Evolutionary conservation across 2,329 filamentous ascomycete genomes (phyloP).

Genomic region (Penicillium sp.): DNA sequence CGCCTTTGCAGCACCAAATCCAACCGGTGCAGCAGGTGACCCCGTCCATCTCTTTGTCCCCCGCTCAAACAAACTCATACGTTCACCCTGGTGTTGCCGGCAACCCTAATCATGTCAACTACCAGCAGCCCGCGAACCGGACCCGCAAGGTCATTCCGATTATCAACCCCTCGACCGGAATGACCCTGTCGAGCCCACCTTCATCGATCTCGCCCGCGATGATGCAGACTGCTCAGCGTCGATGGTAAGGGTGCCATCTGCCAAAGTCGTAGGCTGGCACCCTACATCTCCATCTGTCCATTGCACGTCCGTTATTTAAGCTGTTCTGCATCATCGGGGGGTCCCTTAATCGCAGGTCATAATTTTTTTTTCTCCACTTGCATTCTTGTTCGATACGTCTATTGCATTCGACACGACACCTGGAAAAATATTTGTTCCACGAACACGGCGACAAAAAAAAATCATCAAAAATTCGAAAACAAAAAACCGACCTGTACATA

Average conservation of each 20-base stretch:
- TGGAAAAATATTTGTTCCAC: constrained; percentile 28
- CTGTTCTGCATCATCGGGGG: constrained; percentile 39
- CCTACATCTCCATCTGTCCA: constrained; percentile 28
- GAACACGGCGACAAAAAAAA: constrained; percentile 28
- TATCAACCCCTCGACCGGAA: constrained; percentile 89
- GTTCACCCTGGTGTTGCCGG: constrained; percentile 68
- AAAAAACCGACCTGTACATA: constrained; percentile 37
- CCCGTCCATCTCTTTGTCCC: constrained; percentile 70
- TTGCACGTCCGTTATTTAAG: constrained; percentile 30
- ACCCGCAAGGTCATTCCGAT: constrained; percentile 95
- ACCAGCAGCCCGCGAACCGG: constrained; percentile 87
- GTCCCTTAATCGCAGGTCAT: constrained; percentile 35
- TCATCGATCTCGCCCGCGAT: constrained; percentile 65
- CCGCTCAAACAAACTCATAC: constrained; percentile 52
- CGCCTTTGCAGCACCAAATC: constrained; percentile 80
- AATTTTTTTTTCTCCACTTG: constrained; percentile 27
- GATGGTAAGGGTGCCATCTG: constrained; percentile 36
- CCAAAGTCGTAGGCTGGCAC: constrained; percentile 23
- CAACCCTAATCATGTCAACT: constrained; percentile 67
- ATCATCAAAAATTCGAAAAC: constrained; percentile 27
- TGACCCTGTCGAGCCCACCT: constrained; percentile 83
- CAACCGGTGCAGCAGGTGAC: constrained; percentile 71
- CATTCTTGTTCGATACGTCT: constrained; percentile 30
- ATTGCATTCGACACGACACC: constrained; percentile 31
- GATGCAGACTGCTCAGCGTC: constrained; percentile 53